Conservation (phyloP, 306 rosid species). For the Cicer chorassanicum region DNA sequence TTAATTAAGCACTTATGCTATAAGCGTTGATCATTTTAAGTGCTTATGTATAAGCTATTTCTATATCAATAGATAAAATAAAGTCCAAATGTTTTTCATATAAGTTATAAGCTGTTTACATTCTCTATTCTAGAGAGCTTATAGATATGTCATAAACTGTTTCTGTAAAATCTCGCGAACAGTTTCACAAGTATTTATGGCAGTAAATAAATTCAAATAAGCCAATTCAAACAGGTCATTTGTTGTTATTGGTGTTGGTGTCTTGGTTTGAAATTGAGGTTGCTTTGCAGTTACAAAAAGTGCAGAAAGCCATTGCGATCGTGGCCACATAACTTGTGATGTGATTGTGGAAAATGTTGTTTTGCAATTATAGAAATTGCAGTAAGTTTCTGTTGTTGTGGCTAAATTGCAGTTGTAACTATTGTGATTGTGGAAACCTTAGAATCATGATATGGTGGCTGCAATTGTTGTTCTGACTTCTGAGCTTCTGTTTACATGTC, state of each 20-base stretch:
- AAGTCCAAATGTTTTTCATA: not conserved
- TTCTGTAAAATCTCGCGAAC: not conserved
- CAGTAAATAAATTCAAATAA: too few species aligned
- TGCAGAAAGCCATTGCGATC: not conserved
- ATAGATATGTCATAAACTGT: not conserved
- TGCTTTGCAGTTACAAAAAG: not conserved
- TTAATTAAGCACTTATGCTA: not conserved
- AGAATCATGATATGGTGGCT: not conserved
- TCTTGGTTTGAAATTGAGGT: not conserved
- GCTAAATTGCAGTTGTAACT: not conserved
- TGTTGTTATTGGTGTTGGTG: not conserved
- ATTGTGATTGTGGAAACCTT: not conserved
- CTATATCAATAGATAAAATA: not conserved
- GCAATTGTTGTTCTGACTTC: not conserved
- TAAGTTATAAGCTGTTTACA: not conserved
- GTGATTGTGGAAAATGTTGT: not conserved
- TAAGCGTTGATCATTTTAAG: not conserved
- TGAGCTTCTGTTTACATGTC: not conserved
- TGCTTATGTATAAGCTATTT: not conserved
- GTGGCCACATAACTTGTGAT: constrained; percentile 2
- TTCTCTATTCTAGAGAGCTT: not conserved
- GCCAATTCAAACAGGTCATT: too few species aligned
- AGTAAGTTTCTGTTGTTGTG: not conserved
- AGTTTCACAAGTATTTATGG: not conserved
- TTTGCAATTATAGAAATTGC: not conserved